These are phyloP conservation scores for Cephalotrichum gorgonifer DNA, from an alignment of 2,329 filamentous ascomycete species.

Conservation along the genomic window DNA sequence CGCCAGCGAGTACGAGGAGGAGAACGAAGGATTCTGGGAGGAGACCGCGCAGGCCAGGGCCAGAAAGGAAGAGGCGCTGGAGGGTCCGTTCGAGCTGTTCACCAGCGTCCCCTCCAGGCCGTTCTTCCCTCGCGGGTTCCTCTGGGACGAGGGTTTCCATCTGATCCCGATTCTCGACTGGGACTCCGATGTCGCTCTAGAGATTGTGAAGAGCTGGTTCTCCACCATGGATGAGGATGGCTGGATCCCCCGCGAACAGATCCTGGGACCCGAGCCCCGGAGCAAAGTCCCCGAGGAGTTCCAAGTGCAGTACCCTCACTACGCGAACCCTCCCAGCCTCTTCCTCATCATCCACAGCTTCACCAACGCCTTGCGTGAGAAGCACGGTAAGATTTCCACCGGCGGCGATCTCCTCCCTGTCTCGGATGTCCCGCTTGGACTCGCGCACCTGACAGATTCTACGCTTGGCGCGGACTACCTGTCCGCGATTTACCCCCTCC, in stretches of 20 bases:
- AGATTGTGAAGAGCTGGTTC: constrained; percentile 93
- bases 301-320: constrained; percentile 91
- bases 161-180: constrained; percentile 84
- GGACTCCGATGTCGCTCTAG: constrained; percentile 78
- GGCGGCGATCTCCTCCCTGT: constrained; percentile 4
- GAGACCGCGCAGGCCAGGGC: constrained; percentile 72
- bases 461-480: constrained; percentile 63
- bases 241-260: constrained; percentile 96
- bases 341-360: constrained; percentile 83
- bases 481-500: constrained; percentile 68
- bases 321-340: constrained; percentile 91
- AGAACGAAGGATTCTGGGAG: constrained; percentile 92
- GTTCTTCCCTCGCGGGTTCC: constrained; percentile 92
- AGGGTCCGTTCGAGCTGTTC: constrained; percentile 81
- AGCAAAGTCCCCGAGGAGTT: constrained; percentile 93
- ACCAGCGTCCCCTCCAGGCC: constrained; percentile 85
- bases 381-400: constrained; percentile 31
- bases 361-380: constrained; percentile 61
- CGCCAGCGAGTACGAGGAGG: constrained; percentile 88
- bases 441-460: constrained; percentile 50
- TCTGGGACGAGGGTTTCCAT: constrained; percentile 98
- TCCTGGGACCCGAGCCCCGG: constrained; percentile 80
- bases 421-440: constrained; percentile 8
- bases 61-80: constrained; percentile 56
- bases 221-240: constrained; percentile 92